A percentile compares a stretch with the other conserved stretches of the same genome.
phyloP scores from a whole-genome alignment of 768 basidiomycete genomes.

The Mycena galopus region DNA sequence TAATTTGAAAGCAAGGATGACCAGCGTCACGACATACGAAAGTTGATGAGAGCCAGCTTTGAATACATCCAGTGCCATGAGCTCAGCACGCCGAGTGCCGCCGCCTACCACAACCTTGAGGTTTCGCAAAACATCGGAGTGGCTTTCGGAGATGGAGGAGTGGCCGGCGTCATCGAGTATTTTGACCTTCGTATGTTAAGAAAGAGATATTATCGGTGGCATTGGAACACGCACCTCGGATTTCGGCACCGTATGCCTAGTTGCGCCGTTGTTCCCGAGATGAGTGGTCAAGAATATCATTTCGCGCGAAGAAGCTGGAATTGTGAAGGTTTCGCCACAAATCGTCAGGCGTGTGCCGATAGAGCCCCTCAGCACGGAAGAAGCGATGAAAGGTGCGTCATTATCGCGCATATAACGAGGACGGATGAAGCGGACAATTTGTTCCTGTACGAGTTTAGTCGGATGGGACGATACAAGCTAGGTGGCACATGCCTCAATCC shows the following conservation, averaged over 20 bases:
- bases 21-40: background rate
- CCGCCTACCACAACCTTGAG: background rate
- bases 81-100: rapidly evolving
- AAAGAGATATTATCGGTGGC: no score
- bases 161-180: background rate
- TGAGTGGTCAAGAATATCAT: background rate
- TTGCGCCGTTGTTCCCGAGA: background rate
- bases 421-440: no score
- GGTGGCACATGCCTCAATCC: no score
- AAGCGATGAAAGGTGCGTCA: conserved; percentile 3
- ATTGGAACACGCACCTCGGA: no score
- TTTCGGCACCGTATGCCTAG: background rate
- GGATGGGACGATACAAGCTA: no score
- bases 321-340: conserved; percentile 1
- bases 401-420: no score
- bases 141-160: background rate
- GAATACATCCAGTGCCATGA: background rate
- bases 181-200: background rate
- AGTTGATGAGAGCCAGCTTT: conserved; percentile 13
- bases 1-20: background rate
- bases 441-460: no score
- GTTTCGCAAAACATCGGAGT: background rate
- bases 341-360: background rate
- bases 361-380: background rate
- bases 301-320: background rate